These are phyloP conservation scores for Globisporangium polare DNA, from an alignment of 352 stramenopile species.

Conservation along the genomic window DNA sequence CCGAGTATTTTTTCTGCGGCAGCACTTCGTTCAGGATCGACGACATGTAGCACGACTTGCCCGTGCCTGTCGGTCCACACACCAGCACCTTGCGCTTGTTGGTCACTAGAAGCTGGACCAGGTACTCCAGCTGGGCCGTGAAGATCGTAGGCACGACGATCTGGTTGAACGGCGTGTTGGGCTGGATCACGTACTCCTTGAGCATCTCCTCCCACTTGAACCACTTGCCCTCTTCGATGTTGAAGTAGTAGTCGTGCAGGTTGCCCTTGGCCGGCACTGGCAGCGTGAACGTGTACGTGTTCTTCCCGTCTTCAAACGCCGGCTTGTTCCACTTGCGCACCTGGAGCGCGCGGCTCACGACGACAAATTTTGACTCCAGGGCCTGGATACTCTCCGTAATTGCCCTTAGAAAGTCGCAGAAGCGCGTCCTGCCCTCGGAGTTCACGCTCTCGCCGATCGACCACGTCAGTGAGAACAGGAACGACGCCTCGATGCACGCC, in stretches of 20 bases:
- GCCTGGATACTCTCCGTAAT: slow-evolving; percentile 71
- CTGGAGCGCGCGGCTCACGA: slow-evolving; percentile 74
- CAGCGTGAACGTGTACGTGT: slow-evolving; percentile 45
- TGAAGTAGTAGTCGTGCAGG: slow-evolving; percentile 88
- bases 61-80: slow-evolving; percentile 91
- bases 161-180: slow-evolving; percentile 85
- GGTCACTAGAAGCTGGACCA: slow-evolving; percentile 82
- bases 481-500: slow-evolving; percentile 64
- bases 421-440: slow-evolving; percentile 53
- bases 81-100: slow-evolving; percentile 87
- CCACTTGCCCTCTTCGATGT: slow-evolving; percentile 83
- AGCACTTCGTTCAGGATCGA: slow-evolving; percentile 84
- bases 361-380: slow-evolving; percentile 68
- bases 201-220: slow-evolving; percentile 90
- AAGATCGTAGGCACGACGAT: slow-evolving; percentile 94
- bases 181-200: slow-evolving; percentile 79
- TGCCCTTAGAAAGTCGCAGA: slow-evolving; percentile 81
- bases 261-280: slow-evolving; percentile 67
- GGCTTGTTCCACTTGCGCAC: slow-evolving; percentile 81
- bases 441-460: slow-evolving; percentile 82
- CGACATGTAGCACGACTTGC: slow-evolving; percentile 89
- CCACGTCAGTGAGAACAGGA: slow-evolving; percentile 93
- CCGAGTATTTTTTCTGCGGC: slow-evolving; percentile 75
- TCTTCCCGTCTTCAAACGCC: slow-evolving; percentile 57
- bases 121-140: slow-evolving; percentile 87